These are phyloP conservation scores for Trametes meyenii DNA, from an alignment of 768 basidiomycete genomes.

Conservation along the genomic window DNA sequence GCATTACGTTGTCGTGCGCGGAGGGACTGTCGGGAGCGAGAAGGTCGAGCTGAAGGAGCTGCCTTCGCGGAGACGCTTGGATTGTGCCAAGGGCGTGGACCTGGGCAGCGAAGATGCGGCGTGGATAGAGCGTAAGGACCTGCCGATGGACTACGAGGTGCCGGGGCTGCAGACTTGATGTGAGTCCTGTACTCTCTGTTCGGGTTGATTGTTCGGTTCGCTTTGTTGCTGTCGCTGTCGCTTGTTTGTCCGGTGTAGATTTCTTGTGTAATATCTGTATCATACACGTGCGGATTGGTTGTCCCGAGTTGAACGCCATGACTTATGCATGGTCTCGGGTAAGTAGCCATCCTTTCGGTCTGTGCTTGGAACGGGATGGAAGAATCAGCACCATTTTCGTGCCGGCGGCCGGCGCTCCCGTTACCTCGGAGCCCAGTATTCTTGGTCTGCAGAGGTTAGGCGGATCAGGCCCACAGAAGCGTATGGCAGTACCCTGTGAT, in stretches of 20 bases:
- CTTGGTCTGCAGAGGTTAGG: no score
- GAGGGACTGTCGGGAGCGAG: constrained; percentile 19
- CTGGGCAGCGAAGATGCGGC: constrained; percentile 61
- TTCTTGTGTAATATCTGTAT: neutral
- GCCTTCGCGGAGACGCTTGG: constrained; percentile 56
- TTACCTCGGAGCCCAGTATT: no score
- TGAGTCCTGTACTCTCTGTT: constrained; percentile 1
- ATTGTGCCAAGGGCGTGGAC: constrained; percentile 69
- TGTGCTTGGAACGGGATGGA: no score
- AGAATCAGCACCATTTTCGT: no score
- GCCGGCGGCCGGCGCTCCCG: no score
- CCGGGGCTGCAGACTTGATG: constrained; percentile 46
- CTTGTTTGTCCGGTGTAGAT: neutral
- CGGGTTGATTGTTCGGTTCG: neutral
- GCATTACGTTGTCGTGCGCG: constrained; percentile 64
- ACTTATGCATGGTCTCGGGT: no score
- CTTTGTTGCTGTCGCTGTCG: constrained; percentile 9
- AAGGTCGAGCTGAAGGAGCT: constrained; percentile 58
- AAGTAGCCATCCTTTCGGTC: no score
- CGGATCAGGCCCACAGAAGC: no score
- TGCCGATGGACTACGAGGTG: constrained; percentile 77
- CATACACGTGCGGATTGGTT: neutral
- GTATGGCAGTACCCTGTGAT: no score
- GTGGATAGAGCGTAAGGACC: constrained; percentile 72
- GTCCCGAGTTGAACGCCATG: neutral